Base-by-base conservation (phyloP, 768 basidiomycete species). In the Amylocystis lapponica region DNA sequence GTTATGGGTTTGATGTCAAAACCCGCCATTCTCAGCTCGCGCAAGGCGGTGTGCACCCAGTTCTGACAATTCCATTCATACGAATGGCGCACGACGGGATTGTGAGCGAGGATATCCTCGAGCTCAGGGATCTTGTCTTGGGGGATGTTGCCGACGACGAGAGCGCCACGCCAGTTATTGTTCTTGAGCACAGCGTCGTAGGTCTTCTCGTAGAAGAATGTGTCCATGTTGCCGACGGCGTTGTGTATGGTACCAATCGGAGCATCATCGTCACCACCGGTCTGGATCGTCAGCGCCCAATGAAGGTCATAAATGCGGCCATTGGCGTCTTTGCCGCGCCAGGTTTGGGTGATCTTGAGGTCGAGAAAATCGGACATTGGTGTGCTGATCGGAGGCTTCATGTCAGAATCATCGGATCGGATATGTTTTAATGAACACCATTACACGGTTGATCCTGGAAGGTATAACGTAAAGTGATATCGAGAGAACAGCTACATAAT, bases 261-360 rank as follows among this genome's bases (percentile, higher is more conserved):
- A 14, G 17, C 19, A 21, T 39, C 29, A 29, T 48, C 45, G n/a
- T 44, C 43, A 21, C 49, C 49, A 32, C 36, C 42, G 36, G 46
- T 48, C 32, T 40, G 31, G 41, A 48, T 41, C n/a, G 52, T 53
- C 45, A 53, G 38, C n/a, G 48, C 48, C 51, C 52, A 53, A 41
- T 50, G 46, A n/a, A 53, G 46, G 30, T 46, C 49, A 14, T 44
- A 38, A 23, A 47, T 27, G 17, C 46, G 39, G 43, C 47, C 43
- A 9, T 40, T 26, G 7, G 45, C 35, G 39, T 49, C 52, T 34
- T 36, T 47, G 29, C 48, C 49, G 16, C 46, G 52, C 52, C 52
- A 54, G 5, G 39, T 27, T 26, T 50, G 52, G 27, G 47, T 54
- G 38, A 51, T 47, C 13, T 48, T 22, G 30, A 51, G 44, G 11